These are phyloP conservation scores for Quercus glauca DNA, from an alignment of 306 rosid species.

Conservation along the genomic window DNA sequence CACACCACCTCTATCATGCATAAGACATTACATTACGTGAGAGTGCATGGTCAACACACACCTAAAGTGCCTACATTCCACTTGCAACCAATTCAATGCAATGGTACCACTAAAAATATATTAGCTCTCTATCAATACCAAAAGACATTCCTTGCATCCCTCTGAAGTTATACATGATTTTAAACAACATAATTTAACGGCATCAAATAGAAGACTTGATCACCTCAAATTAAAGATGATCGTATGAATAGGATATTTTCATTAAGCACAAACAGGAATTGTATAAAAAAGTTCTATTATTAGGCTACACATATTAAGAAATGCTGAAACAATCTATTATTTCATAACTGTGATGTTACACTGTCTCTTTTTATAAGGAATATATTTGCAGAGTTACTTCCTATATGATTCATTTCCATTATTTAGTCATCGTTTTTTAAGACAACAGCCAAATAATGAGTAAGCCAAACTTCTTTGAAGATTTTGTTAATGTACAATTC, in stretches of 20 bases:
- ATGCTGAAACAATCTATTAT: background rate
- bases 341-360: too few relatives aligned
- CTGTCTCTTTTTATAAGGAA: too few relatives aligned
- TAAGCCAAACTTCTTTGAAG: background rate
- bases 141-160: too few relatives aligned
- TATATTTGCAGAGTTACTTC: background rate
- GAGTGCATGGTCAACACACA: background rate
- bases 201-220: background rate
- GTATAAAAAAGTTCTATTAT: background rate
- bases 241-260: background rate
- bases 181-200: background rate
- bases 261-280: constrained; percentile 2
- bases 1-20: constrained; percentile 1
- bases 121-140: too few relatives aligned
- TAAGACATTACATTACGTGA: background rate
- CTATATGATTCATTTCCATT: background rate
- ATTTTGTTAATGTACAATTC: background rate
- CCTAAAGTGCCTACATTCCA: too few relatives aligned
- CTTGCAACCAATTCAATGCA: too few relatives aligned
- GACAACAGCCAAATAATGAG: background rate
- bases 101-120: too few relatives aligned
- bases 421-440: too few relatives aligned
- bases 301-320: background rate
- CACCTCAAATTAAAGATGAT: constrained; percentile 6
- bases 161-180: background rate